These are phyloP conservation scores for Lactarius akahatsu DNA, from an alignment of 768 basidiomycete species.

Conservation along the genomic window DNA sequence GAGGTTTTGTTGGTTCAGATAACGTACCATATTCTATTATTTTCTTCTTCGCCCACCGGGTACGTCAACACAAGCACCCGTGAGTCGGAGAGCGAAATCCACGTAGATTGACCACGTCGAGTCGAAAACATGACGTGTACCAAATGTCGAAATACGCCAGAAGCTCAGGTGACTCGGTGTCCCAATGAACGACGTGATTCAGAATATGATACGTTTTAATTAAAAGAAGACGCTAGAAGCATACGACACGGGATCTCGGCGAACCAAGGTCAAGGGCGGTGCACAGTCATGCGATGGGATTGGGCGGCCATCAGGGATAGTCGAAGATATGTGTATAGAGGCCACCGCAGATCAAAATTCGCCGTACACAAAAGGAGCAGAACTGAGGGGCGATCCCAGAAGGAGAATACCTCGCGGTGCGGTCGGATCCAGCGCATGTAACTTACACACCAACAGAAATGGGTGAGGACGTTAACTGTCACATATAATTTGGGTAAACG, in stretches of 20 bases:
- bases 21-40: not conserved
- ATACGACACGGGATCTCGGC: slow-evolving; percentile 8
- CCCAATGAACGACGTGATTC: slow-evolving; percentile 2
- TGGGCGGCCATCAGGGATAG: not conserved
- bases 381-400: slow-evolving; percentile 9
- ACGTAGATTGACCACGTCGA: slow-evolving; percentile 8
- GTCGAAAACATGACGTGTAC: slow-evolving; percentile 10
- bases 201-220: slow-evolving; percentile 9
- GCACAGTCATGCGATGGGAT: slow-evolving; percentile 5
- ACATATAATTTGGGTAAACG: slow-evolving; percentile 1
- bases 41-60: not conserved
- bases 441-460: not conserved
- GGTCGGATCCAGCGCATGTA: slow-evolving; percentile 3
- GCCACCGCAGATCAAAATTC: slow-evolving; percentile 20
- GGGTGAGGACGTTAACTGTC: slow-evolving; percentile 10
- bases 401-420: slow-evolving; percentile 19
- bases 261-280: not conserved
- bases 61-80: not conserved
- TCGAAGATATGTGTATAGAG: slow-evolving; percentile 7
- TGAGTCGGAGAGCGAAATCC: not conserved
- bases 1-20: not conserved
- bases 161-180: slow-evolving; percentile 6
- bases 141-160: slow-evolving; percentile 15
- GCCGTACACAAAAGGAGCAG: slow-evolving; percentile 6
- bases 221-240: slow-evolving; percentile 23